These are phyloP conservation scores for Backusella macrospora DNA, from an alignment of 192 early-diverging fungal genomes.

Conservation along the genomic window DNA sequence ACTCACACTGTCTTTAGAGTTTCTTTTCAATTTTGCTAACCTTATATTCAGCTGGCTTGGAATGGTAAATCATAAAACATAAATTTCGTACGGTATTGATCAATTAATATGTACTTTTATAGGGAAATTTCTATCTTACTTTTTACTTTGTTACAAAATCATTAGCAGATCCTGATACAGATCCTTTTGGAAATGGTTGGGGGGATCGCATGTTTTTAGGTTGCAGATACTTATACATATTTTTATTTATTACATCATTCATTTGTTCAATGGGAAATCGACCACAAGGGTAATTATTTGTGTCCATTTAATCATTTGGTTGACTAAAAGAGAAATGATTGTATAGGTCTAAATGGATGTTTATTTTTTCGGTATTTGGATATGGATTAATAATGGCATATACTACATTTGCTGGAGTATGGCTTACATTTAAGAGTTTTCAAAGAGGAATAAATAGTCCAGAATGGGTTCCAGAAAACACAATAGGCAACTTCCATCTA, in stretches of 20 bases:
- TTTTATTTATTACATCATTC: conserved; percentile 50
- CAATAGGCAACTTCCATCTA: neutral
- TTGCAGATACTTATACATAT: conserved; percentile 53
- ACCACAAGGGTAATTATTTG: conserved; percentile 37
- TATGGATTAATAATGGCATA: conserved; percentile 57
- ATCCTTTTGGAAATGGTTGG: conserved; percentile 52
- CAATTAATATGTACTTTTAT: neutral
- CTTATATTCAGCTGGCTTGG: conserved; percentile 77
- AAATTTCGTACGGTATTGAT: neutral
- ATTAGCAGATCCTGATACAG: conserved; percentile 40
- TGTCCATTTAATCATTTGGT: neutral
- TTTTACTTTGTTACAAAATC: conserved; percentile 60
- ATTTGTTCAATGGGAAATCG: conserved; percentile 56
- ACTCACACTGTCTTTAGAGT: conserved; percentile 57
- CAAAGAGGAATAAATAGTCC: conserved; percentile 19
- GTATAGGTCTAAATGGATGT: conserved; percentile 59
- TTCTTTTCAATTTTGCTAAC: conserved; percentile 73
- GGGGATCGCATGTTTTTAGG: conserved; percentile 49
- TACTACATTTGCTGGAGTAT: conserved; percentile 56
- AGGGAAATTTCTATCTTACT: conserved; percentile 64
- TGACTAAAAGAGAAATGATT: neutral
- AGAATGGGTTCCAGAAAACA: conserved; percentile 19
- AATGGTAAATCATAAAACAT: conserved; percentile 56
- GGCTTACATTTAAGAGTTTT: conserved; percentile 50
- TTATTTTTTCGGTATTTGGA: conserved; percentile 48